Percentiles rank a stretch among this genome's conserved stretches.
Evolutionary conservation across 257 asterid genomes (phyloP).

Genomic region (Lantana camara): DNA sequence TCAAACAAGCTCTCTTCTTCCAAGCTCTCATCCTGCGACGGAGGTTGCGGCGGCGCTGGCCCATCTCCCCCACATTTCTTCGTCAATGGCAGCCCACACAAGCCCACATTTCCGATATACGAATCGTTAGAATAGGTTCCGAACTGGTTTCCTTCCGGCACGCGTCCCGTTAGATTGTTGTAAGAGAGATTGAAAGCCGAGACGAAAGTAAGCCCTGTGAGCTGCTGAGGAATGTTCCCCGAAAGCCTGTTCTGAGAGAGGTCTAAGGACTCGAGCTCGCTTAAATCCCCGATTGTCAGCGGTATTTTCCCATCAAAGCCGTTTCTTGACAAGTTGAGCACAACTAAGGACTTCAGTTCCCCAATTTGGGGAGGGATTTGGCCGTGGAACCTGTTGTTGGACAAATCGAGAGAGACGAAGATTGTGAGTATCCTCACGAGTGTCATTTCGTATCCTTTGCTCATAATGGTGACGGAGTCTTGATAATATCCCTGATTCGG

Average conservation of each 20-base stretch:
- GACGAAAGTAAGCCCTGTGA: constrained; percentile 29
- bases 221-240: constrained; percentile 29
- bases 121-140: constrained; percentile 24
- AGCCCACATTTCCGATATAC: constrained; percentile 23
- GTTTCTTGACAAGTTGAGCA: constrained; percentile 29
- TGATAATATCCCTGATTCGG: constrained; percentile 39
- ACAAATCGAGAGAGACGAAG: constrained; percentile 33
- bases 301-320: constrained; percentile 28
- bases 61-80: constrained; percentile 14
- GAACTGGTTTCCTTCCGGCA: constrained; percentile 31
- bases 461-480: constrained; percentile 35
- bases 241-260: constrained; percentile 29
- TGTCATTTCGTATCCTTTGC: constrained; percentile 29
- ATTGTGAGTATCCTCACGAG: constrained; percentile 36
- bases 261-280: constrained; percentile 32
- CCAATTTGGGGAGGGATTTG: constrained; percentile 29
- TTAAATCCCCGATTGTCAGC: constrained; percentile 20
- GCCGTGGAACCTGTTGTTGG: constrained; percentile 34
- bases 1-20: constrained; percentile 24
- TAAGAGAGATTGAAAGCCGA: constrained; percentile 22
- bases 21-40: too few species aligned
- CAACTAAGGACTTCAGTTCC: constrained; percentile 29
- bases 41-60: background rate
- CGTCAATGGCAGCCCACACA: constrained; percentile 35
- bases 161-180: constrained; percentile 28